phyloP scores from a whole-genome alignment of 768 basidiomycete species.

The Auricularia sp. region DNA sequence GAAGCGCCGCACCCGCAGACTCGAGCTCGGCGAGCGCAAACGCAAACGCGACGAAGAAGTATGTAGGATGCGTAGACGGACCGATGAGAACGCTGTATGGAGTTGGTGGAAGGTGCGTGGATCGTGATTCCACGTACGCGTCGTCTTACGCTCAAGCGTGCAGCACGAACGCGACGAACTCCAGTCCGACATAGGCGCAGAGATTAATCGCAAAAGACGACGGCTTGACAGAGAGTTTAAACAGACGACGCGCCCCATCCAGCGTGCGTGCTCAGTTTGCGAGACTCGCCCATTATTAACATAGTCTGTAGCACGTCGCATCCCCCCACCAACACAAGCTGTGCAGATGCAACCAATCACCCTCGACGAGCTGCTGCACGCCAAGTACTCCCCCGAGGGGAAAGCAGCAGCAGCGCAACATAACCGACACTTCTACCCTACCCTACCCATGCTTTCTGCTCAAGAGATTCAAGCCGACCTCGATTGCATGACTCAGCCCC shows the following conservation, averaged over 20 bases:
- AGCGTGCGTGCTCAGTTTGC: constrained; percentile 37
- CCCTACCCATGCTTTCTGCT: constrained; percentile 18
- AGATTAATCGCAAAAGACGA: constrained; percentile 78
- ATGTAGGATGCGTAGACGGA: constrained; percentile 47
- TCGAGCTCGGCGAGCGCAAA: constrained; percentile 70
- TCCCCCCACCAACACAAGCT: constrained; percentile 45
- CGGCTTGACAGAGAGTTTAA: constrained; percentile 79
- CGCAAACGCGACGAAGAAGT: constrained; percentile 58
- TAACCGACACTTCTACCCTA: constrained; percentile 18
- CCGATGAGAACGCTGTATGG: constrained; percentile 75
- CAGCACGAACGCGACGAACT: constrained; percentile 70
- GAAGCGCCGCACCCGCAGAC: constrained; percentile 67
- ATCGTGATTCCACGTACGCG: constrained; percentile 3
- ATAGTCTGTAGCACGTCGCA: constrained; percentile 39
- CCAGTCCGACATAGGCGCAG: constrained; percentile 80
- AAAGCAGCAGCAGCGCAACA: constrained; percentile 7
- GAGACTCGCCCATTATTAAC: background rate
- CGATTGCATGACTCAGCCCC: background rate
- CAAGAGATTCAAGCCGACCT: constrained; percentile 21
- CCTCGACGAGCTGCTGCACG: constrained; percentile 19
- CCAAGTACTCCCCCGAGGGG: constrained; percentile 8
- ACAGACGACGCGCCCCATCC: constrained; percentile 62
- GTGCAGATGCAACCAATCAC: constrained; percentile 30
- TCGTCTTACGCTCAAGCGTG: background rate
- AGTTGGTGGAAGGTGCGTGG: constrained; percentile 77